Evolutionary conservation across 495 filamentous ascomycete genomes (phyloP), one percentile per base, ranked within the genome.

Genomic region (Xeromyces bisporus): DNA sequence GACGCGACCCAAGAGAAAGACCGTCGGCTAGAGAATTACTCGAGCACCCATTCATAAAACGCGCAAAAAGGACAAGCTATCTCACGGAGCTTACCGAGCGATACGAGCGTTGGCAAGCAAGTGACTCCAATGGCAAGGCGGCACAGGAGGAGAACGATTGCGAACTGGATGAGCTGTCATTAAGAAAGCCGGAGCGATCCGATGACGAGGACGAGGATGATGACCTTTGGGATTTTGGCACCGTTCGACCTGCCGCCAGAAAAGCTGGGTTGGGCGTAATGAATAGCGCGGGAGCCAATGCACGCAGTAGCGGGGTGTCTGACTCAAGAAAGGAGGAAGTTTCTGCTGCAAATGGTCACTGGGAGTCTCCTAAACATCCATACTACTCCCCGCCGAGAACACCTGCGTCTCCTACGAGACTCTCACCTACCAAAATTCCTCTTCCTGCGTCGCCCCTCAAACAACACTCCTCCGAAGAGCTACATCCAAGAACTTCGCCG

Each of bases 171-270:
- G 61, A 69, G 7, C 51, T 62, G 6, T 30, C 47, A 4, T 34
- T 44, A 1, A 37, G 36, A 11, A 32, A 36, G 11, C 29, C 36
- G 0, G 51, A 52, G 18, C n/a, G n/a, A n/a, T n/a, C n/a, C n/a
- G n/a, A n/a, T n/a, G n/a, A n/a, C n/a, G 51, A 58, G 20, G 48
- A 58, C 6, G 56, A 64, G 14, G 70, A 85, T 30, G 77, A 85
- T 41, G 82, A 93, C 48, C 71, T 93, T 36, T 94, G 86, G 86
- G 86, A 94, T 53, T 94, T 94, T 62, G 85, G 86, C 15, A 94
- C 86, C 1, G 77, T 93, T 28, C 66, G 82, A 26, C 73, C 85
- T 17, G 72, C 67, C 14, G 69, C 64, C 18, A 60, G 75, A 44
- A 62, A 58, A 15, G 40, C 40, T 6, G 72, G 55, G 7, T 54